Percentiles rank a stretch among this genome's conserved stretches.
Conservation (phyloP, 1,139 yeast species). For the Dujonia santamariae region DNA sequence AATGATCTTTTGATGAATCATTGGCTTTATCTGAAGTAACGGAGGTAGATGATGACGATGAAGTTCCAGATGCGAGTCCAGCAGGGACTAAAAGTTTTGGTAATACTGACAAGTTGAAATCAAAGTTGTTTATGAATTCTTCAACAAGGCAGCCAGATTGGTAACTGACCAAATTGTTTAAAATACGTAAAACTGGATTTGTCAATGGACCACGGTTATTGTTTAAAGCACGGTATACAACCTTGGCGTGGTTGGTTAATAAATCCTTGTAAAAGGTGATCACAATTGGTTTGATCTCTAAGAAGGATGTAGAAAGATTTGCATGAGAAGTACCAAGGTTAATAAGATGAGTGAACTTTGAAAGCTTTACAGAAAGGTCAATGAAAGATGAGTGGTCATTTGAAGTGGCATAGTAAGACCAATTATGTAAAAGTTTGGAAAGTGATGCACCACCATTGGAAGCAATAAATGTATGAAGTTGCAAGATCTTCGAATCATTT, state of each 20-base stretch:
- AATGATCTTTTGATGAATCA: conserved; percentile 26
- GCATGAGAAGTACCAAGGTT: conserved; percentile 15
- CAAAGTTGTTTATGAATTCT: conserved; percentile 63
- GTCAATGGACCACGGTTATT: conserved; percentile 58
- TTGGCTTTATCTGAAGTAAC: conserved; percentile 15
- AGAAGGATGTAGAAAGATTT: conserved; percentile 8
- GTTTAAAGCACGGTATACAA: conserved; percentile 66
- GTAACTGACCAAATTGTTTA: conserved; percentile 51
- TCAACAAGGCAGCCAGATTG: conserved; percentile 49
- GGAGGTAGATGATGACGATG: not conserved
- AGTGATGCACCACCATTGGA: conserved; percentile 11
- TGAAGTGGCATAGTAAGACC: conserved; percentile 66
- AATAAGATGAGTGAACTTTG: conserved; percentile 22
- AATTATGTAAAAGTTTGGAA: conserved; percentile 26
- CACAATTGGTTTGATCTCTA: conserved; percentile 19
- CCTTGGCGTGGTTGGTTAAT: conserved; percentile 54
- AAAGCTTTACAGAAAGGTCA: conserved; percentile 32
- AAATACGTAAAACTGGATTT: conserved; percentile 55
- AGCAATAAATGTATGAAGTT: conserved; percentile 15
- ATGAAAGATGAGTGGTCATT: conserved; percentile 56
- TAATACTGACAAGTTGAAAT: conserved; percentile 58
- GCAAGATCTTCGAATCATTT: conserved; percentile 5
- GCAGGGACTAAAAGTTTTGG: conserved; percentile 58
- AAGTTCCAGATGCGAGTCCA: conserved; percentile 2
- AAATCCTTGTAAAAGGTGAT: conserved; percentile 47